Evolutionary conservation across 129 eudicot genomes (phyloP), one percentile per base, ranked within the genome.

Genomic region (Lactuca saligna): DNA sequence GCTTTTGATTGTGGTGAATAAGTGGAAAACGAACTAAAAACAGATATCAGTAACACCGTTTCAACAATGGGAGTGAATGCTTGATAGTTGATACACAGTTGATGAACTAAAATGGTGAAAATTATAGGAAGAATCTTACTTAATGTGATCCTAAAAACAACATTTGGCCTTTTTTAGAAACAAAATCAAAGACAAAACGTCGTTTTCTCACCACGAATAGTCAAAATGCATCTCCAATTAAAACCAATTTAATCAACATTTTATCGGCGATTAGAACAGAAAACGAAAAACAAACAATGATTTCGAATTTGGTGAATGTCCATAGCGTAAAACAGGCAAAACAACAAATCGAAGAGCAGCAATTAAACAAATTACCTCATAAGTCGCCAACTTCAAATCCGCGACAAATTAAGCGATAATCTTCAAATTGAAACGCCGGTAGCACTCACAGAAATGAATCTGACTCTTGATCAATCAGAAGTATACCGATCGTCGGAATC

Each of bases 301-400:
- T 38, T 14, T 38, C 9, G 56, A 63, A 53, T 13, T 17, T 10
- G 16, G 58, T 46, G 49, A 69, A 48, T 58, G 75, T 17, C 15
- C 25, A 12, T 10, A 67, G 61, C 9, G 34, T 33, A 14, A 44
- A 33, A 50, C 57, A 32, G 17, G 48, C 17, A 60, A 71, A 61
- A 60, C 31, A 73, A 63, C 71, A 41, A 64, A 64, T 73, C 48
- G 37, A 73, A 73, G 17, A 73, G 15, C 31, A 33, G 33, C 42
- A 16, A 44, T 17, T 42, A 17, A 34, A 12, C 57, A 65, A 67
- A 49, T 75, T 75, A 75, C 80, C 80, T 75, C 79, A 57, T 66
- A 41, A 39, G 56, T 64, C 38, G 12, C 35, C 2, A 48, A 46
- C 44, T 7, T 49, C 50, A 58, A 57, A 75, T 65, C 73, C 15